phyloP scores from a whole-genome alignment of 768 basidiomycete species.

The Lentinula edodes region DNA sequence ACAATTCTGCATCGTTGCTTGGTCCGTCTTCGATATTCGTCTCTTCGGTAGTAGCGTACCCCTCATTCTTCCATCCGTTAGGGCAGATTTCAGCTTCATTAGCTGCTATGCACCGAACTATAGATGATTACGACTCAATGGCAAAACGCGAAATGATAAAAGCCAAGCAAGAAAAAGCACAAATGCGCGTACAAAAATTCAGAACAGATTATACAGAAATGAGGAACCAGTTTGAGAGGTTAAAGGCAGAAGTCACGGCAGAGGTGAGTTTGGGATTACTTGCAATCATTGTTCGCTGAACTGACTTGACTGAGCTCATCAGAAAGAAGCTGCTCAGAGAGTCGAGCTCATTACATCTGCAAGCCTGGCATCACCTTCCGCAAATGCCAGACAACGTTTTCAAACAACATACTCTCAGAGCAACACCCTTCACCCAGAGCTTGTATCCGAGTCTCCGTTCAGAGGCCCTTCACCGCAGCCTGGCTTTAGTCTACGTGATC shows the following conservation, averaged over 20 bases:
- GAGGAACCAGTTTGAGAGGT: constrained; percentile 72
- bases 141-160: constrained; percentile 94
- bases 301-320: background rate
- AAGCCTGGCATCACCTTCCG: constrained; percentile 38
- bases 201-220: constrained; percentile 82
- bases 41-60: constrained; percentile 11
- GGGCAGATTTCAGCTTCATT: constrained; percentile 98
- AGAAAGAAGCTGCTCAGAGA: constrained; percentile 60
- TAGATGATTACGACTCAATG: constrained; percentile 98
- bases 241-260: constrained; percentile 56
- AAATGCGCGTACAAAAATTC: constrained; percentile 92
- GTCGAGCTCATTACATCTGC: constrained; percentile 56
- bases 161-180: constrained; percentile 94
- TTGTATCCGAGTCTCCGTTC: constrained; percentile 83
- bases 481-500: constrained; percentile 56
- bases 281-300: background rate
- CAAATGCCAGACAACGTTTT: constrained; percentile 65
- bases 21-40: constrained; percentile 47
- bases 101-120: constrained; percentile 88
- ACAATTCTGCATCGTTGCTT: constrained; percentile 73
- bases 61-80: constrained; percentile 30
- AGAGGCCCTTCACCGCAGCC: constrained; percentile 51
- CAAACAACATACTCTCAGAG: constrained; percentile 33
- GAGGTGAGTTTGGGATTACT: constrained; percentile 30
- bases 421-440: constrained; percentile 50